Evolutionary conservation across 2,329 filamentous ascomycete genomes (phyloP).

Genomic region (Myriosclerotinia curreyana): DNA sequence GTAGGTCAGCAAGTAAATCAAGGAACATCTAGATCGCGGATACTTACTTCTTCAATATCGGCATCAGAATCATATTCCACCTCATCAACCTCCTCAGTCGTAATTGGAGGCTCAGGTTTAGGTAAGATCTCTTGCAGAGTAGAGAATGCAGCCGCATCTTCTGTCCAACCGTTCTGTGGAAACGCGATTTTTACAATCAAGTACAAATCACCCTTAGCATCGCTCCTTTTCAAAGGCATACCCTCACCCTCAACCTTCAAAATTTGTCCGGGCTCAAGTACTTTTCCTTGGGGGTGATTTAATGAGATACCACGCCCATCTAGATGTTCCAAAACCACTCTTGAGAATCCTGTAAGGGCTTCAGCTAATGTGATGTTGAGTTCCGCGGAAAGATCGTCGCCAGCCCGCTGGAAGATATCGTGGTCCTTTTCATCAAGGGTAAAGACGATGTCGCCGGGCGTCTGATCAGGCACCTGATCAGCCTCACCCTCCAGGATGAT

Average conservation of each 20-base stretch:
- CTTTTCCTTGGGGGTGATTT: conserved; percentile 73
- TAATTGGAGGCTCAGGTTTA: conserved; percentile 55
- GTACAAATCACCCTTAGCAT: conserved; percentile 82
- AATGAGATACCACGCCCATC: conserved; percentile 89
- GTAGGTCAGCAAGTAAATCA: conserved; percentile 34
- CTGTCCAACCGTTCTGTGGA: conserved; percentile 81
- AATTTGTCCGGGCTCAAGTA: conserved; percentile 78
- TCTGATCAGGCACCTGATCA: conserved; percentile 85
- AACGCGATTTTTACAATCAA: conserved; percentile 83
- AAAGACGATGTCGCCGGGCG: conserved; percentile 91
- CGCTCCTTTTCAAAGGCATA: conserved; percentile 88
- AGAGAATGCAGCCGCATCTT: conserved; percentile 66
- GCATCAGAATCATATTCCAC: conserved; percentile 82
- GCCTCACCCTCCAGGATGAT: conserved; percentile 92
- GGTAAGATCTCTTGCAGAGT: conserved; percentile 75
- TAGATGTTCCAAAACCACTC: conserved; percentile 86
- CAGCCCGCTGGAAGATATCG: conserved; percentile 76
- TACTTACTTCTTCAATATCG: conserved; percentile 71
- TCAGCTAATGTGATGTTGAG: conserved; percentile 79
- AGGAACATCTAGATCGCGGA: conserved; percentile 8
- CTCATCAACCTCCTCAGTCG: conserved; percentile 71
- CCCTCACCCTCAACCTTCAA: conserved; percentile 86
- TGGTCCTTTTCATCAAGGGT: conserved; percentile 79
- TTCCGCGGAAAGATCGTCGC: conserved; percentile 78
- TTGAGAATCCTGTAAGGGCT: conserved; percentile 82